A percentile compares a stretch with the other conserved stretches of the same genome.
phyloP scores from a whole-genome alignment of 768 basidiomycete species.

The Lactarius evosmus region DNA sequence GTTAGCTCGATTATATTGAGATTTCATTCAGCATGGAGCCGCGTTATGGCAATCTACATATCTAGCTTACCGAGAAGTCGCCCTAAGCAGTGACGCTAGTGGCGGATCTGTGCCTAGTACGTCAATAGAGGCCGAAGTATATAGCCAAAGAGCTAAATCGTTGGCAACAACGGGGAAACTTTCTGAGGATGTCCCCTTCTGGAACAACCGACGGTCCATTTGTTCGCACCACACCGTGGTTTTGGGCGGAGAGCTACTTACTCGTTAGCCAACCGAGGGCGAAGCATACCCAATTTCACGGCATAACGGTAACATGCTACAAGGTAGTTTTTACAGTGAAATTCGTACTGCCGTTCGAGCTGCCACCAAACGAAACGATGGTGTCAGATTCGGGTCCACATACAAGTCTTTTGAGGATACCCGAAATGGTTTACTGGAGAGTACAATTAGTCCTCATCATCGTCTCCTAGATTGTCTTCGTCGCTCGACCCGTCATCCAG shows the following conservation, averaged over 20 bases:
- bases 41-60: no score
- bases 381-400: neutral
- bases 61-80: neutral
- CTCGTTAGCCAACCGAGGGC: neutral
- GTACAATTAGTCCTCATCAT: slow-evolving; percentile 2
- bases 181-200: neutral
- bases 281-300: neutral
- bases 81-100: neutral
- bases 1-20: neutral
- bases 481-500: neutral
- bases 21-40: neutral
- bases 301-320: neutral
- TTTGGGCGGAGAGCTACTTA: neutral
- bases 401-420: neutral
- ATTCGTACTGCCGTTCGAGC: neutral
- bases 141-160: neutral
- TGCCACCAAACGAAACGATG: neutral
- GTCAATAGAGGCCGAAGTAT: neutral
- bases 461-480: neutral
- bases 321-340: neutral
- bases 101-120: neutral
- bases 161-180: neutral
- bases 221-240: neutral
- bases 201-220: neutral
- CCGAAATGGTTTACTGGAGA: neutral